These are phyloP conservation scores for Takashimella koratensis DNA, from an alignment of 1,284 basidiomycete genomes.

Conservation along the genomic window DNA sequence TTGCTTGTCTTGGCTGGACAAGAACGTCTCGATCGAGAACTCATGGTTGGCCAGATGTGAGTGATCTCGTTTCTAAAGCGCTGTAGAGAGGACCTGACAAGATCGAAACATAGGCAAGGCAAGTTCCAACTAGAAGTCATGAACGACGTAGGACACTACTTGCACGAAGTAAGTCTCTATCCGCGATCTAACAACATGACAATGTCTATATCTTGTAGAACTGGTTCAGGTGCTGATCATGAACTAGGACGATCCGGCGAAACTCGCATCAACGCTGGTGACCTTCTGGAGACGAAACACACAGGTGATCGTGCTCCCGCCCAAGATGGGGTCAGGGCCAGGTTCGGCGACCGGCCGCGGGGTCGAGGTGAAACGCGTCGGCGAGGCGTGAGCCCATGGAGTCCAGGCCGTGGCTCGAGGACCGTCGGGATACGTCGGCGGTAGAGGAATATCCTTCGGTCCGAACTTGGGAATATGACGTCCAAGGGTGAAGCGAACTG, in stretches of 20 bases:
- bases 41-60: slow-evolving; percentile 97
- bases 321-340: slow-evolving; percentile 41
- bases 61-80: slow-evolving; percentile 5
- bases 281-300: slow-evolving; percentile 93
- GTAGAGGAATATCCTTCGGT: too few species aligned
- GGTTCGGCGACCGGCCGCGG: background rate
- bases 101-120: slow-evolving; percentile 56
- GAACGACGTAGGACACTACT: slow-evolving; percentile 80
- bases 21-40: slow-evolving; percentile 83
- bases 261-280: slow-evolving; percentile 71
- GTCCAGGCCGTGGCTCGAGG: background rate
- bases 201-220: too few species aligned
- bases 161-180: slow-evolving; percentile 71
- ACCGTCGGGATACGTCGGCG: too few species aligned
- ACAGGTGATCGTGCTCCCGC: slow-evolving; percentile 56
- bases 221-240: too few species aligned
- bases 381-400: slow-evolving; percentile 55
- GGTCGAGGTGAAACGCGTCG: slow-evolving; percentile 67
- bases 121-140: slow-evolving; percentile 94
- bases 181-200: background rate
- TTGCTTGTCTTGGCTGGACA: slow-evolving; percentile 87
- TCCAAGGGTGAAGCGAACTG: too few species aligned
- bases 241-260: slow-evolving; percentile 73
- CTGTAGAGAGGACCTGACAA: background rate
- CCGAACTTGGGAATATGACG: too few species aligned